Percentiles rank a stretch among this genome's conserved stretches.
phyloP scores from a whole-genome alignment of 2,329 filamentous ascomycete genomes.

The Didymella pinodella region DNA sequence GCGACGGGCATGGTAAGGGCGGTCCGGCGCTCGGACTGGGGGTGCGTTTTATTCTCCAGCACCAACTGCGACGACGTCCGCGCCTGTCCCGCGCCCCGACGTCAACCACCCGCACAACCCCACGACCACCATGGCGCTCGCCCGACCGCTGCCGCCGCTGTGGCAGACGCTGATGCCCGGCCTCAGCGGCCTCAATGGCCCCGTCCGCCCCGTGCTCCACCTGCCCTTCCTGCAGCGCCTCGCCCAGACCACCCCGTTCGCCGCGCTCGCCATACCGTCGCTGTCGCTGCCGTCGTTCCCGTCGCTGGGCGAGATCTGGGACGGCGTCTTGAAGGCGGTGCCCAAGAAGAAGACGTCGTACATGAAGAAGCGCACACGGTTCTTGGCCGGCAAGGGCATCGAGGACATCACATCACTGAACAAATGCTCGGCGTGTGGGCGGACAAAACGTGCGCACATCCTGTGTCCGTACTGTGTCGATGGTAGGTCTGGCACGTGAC shows the following conservation, averaged over 20 bases:
- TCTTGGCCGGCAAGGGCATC: conserved; percentile 93
- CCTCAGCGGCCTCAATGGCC: conserved; percentile 53
- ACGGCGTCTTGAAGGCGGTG: conserved; percentile 87
- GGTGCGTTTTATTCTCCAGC: conserved; percentile 43
- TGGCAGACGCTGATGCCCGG: conserved; percentile 63
- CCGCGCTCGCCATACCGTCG: conserved; percentile 60
- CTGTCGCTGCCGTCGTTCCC: conserved; percentile 50
- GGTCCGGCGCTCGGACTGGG: conserved; percentile 35
- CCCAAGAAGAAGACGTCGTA: conserved; percentile 99
- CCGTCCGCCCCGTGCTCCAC: conserved; percentile 50
- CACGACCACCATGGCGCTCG: conserved; percentile 47
- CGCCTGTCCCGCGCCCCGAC: conserved; percentile 20
- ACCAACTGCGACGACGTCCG: conserved; percentile 30
- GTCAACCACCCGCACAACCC: conserved; percentile 12
- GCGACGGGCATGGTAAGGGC: conserved; percentile 35
- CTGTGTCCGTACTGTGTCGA: conserved; percentile 86
- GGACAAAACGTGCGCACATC: conserved; percentile 85
- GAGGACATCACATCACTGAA: conserved; percentile 89
- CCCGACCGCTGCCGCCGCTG: conserved; percentile 53
- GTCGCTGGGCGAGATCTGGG: conserved; percentile 83
- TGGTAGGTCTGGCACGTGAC: conserved; percentile 63
- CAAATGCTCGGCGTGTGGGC: conserved; percentile 88
- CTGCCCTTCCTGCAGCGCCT: conserved; percentile 56
- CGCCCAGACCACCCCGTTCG: conserved; percentile 67
- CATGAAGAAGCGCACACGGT: conserved; percentile 90